phyloP scores from a whole-genome alignment of 2,329 filamentous ascomycete genomes.

The Epichloe baconii region DNA sequence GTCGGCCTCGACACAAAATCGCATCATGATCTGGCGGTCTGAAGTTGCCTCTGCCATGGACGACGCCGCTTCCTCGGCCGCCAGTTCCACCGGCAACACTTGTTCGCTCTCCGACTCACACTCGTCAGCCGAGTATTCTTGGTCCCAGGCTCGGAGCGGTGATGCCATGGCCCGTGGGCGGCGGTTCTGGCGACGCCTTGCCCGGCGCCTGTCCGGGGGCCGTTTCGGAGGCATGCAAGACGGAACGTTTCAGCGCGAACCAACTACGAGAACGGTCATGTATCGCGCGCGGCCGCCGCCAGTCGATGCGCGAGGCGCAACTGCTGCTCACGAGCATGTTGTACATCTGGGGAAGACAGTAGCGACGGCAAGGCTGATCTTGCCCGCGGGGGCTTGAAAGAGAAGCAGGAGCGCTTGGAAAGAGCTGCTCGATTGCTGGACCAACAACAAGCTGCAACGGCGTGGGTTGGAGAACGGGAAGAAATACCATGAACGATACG shows the following conservation, averaged over 20 bases:
- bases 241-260: slow-evolving; percentile 6
- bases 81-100: slow-evolving; percentile 12
- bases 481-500: neutral
- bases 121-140: slow-evolving; percentile 4
- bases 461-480: neutral
- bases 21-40: slow-evolving; percentile 36
- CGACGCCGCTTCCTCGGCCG: slow-evolving; percentile 14
- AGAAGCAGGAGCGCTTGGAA: slow-evolving; percentile 26
- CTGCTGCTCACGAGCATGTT: slow-evolving; percentile 10
- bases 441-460: slow-evolving; percentile 8
- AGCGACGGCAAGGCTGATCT: slow-evolving; percentile 9
- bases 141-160: neutral
- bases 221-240: slow-evolving; percentile 6
- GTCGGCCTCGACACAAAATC: slow-evolving; percentile 9
- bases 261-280: slow-evolving; percentile 21
- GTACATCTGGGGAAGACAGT: slow-evolving; percentile 13
- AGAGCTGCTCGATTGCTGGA: slow-evolving; percentile 27
- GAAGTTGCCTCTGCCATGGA: slow-evolving; percentile 30
- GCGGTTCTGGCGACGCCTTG: slow-evolving; percentile 12
- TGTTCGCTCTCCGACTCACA: slow-evolving; percentile 7
- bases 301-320: slow-evolving; percentile 6
- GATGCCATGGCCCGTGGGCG: slow-evolving; percentile 9
- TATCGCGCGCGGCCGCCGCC: slow-evolving; percentile 14
- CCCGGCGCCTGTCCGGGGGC: slow-evolving; percentile 10
- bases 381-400: slow-evolving; percentile 16